Conservation (phyloP, 768 basidiomycete species). For the Russula brevipes region DNA sequence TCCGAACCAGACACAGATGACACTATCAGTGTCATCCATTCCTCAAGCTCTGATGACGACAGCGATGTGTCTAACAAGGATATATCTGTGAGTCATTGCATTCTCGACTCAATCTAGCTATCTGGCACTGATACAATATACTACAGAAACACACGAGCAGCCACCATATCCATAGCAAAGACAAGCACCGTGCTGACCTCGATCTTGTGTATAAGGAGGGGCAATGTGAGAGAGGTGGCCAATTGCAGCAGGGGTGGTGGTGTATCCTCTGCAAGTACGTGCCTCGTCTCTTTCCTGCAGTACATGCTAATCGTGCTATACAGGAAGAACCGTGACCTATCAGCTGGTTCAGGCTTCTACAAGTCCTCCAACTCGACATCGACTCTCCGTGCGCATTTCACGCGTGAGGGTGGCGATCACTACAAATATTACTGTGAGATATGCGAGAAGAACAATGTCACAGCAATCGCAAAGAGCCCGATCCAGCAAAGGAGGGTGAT, state of each 20-base stretch:
- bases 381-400: neutral
- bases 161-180: neutral
- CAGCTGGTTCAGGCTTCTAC: neutral
- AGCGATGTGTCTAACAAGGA: too few species aligned
- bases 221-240: neutral
- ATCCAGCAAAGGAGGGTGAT: neutral
- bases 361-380: neutral
- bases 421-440: neutral
- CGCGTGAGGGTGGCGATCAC: neutral
- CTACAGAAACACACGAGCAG: neutral
- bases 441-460: neutral
- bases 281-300: neutral
- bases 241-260: neutral
- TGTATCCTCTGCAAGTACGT: neutral
- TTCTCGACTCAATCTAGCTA: too few species aligned
- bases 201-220: neutral
- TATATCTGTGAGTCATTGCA: too few species aligned
- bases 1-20: too few species aligned
- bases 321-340: neutral
- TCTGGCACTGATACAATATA: too few species aligned
- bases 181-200: neutral
- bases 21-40: too few species aligned
- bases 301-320: neutral
- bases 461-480: neutral
- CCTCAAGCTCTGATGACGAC: too few species aligned